Conservation (phyloP, 495 filamentous ascomycete genomes). For the Penicillium alfredii region DNA sequence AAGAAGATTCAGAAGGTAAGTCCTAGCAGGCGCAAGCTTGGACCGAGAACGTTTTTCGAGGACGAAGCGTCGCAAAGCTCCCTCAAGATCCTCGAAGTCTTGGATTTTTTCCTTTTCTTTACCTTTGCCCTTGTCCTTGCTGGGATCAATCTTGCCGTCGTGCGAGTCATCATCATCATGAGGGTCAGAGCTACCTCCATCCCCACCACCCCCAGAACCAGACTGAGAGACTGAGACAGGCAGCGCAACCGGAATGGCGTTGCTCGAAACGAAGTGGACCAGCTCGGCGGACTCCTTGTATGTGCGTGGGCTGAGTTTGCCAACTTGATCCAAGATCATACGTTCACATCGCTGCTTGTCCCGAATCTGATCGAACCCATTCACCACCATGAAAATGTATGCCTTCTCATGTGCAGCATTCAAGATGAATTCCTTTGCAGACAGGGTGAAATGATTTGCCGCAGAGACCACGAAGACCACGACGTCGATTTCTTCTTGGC, state of each 20-base stretch:
- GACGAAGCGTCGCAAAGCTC: slow-evolving; percentile 85
- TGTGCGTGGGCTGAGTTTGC: slow-evolving; percentile 76
- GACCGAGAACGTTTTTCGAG: slow-evolving; percentile 92
- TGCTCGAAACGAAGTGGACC: slow-evolving; percentile 96
- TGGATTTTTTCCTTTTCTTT: slow-evolving; percentile 81
- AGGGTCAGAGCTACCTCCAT: slow-evolving; percentile 44
- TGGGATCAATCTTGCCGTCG: slow-evolving; percentile 42
- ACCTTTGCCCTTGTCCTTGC: slow-evolving; percentile 72
- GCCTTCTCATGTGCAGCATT: slow-evolving; percentile 95
- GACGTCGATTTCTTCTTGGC: slow-evolving; percentile 97
- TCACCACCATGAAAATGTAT: slow-evolving; percentile 98
- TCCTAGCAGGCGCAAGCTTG: slow-evolving; percentile 92
- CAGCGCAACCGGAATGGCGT: slow-evolving; percentile 73
- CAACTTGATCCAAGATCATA: slow-evolving; percentile 86
- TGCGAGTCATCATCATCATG: slow-evolving; percentile 49
- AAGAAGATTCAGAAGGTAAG: slow-evolving; percentile 91
- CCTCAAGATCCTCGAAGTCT: slow-evolving; percentile 85
- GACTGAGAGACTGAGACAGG: slow-evolving; percentile 43
- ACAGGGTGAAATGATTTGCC: slow-evolving; percentile 93
- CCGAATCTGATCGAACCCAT: slow-evolving; percentile 89
- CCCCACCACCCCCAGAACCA: slow-evolving; percentile 50
- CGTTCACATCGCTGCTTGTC: slow-evolving; percentile 84
- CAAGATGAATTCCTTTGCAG: slow-evolving; percentile 93
- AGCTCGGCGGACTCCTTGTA: slow-evolving; percentile 89
- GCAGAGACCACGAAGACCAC: slow-evolving; percentile 98